Conservation (phyloP, 768 basidiomycete species). For the Hygrophorus russula region DNA sequence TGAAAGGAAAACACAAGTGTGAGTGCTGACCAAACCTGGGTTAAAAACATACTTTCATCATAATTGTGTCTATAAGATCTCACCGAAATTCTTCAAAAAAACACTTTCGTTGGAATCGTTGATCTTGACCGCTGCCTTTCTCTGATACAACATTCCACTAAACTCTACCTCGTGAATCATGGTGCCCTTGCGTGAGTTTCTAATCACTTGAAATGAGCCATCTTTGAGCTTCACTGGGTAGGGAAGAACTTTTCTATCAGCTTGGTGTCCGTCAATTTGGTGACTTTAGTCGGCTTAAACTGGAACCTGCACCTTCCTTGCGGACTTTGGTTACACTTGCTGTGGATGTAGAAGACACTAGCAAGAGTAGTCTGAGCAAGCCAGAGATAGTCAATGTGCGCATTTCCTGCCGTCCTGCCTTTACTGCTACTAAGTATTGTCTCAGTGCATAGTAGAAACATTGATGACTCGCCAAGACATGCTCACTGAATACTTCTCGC, state of each 20-base stretch:
- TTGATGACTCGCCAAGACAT: conserved; percentile 61
- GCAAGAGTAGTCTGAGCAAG: conserved; percentile 41
- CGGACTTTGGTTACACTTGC: conserved; percentile 67
- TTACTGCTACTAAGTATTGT: not conserved
- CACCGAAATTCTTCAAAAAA: conserved; percentile 72
- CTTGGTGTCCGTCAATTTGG: conserved; percentile 88
- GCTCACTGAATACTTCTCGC: conserved; percentile 86
- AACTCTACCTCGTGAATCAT: conserved; percentile 85
- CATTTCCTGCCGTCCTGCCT: not conserved
- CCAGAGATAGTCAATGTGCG: conserved; percentile 63
- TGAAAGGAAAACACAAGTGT: conserved; percentile 63
- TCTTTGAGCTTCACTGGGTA: conserved; percentile 17
- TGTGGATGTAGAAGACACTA: conserved; percentile 55
- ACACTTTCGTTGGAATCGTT: conserved; percentile 88
- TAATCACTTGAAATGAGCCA: not conserved
- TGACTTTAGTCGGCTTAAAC: conserved; percentile 58
- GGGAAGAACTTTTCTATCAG: conserved; percentile 94
- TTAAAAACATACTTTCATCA: not conserved
- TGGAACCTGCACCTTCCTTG: conserved; percentile 76
- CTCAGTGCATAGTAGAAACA: conserved; percentile 53
- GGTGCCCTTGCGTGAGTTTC: conserved; percentile 64
- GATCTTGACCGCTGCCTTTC: conserved; percentile 66
- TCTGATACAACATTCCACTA: conserved; percentile 78
- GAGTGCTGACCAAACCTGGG: conserved; percentile 13
- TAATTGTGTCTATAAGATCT: conserved; percentile 42